Conservation (phyloP, 345 rosid species). For the Conringia planisiliqua region DNA sequence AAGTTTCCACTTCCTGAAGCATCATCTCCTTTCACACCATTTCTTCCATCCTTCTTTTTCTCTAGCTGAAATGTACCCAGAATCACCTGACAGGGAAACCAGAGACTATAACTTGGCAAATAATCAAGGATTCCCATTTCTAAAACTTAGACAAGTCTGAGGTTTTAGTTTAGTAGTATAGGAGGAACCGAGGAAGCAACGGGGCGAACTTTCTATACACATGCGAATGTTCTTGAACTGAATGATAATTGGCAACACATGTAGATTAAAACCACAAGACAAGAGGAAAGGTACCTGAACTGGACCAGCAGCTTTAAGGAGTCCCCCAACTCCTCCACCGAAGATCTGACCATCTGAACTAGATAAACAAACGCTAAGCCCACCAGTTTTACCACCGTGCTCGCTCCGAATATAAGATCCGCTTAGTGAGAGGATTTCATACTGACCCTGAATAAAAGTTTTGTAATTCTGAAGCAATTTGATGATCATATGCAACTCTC, state of each 20-base stretch:
- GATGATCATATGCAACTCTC: slow-evolving; percentile 18
- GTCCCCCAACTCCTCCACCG: slow-evolving; percentile 95
- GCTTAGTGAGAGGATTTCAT: slow-evolving; percentile 74
- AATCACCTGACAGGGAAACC: slow-evolving; percentile 47
- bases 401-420: slow-evolving; percentile 83
- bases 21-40: slow-evolving; percentile 47
- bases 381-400: slow-evolving; percentile 73
- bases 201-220: not conserved
- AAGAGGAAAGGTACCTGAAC: slow-evolving; percentile 61
- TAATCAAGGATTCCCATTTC: not conserved
- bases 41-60: slow-evolving; percentile 43
- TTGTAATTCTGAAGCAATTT: slow-evolving; percentile 13
- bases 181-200: not conserved
- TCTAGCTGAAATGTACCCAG: slow-evolving; percentile 64
- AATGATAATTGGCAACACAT: not conserved
- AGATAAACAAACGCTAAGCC: slow-evolving; percentile 80
- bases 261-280: not conserved
- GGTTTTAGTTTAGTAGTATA: not conserved
- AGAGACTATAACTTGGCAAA: not conserved
- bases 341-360: slow-evolving; percentile 68
- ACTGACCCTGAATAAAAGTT: slow-evolving; percentile 62
- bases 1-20: slow-evolving; percentile 48
- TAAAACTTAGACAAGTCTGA: not conserved
- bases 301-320: slow-evolving; percentile 80
- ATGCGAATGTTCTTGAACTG: not conserved